A percentile compares a stretch with the other conserved stretches of the same genome.
Evolutionary conservation across 495 filamentous ascomycete genomes (phyloP).

Genomic region (Hypoxylon trugodes): DNA sequence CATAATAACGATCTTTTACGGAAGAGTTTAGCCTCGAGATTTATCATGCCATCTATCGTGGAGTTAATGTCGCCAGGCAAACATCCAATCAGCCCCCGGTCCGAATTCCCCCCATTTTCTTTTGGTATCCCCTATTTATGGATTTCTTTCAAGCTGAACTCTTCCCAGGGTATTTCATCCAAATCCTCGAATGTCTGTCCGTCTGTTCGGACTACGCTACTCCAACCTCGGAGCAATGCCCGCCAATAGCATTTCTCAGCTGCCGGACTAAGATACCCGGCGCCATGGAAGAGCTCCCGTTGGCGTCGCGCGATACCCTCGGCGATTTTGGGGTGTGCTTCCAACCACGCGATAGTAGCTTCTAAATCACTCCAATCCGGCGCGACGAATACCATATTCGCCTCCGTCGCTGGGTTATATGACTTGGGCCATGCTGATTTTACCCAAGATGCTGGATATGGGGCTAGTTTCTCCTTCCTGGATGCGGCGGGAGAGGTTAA

Average conservation of each 20-base stretch:
- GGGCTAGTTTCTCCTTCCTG: background rate
- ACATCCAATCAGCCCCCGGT: too few relatives aligned
- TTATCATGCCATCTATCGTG: background rate
- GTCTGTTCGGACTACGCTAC: conserved; percentile 47
- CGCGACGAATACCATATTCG: conserved; percentile 61
- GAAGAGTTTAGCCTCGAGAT: background rate
- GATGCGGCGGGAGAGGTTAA: background rate
- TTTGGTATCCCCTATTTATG: conserved; percentile 27
- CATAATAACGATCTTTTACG: conserved; percentile 28
- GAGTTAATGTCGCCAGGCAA: background rate
- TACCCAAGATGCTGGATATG: conserved; percentile 42
- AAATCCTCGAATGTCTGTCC: conserved; percentile 45
- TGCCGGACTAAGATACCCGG: conserved; percentile 59
- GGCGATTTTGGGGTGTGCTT: conserved; percentile 51
- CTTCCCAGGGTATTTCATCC: conserved; percentile 52
- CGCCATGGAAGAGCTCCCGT: conserved; percentile 52
- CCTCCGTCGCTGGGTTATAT: conserved; percentile 48
- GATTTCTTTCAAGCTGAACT: conserved; percentile 49
- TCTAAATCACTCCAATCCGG: conserved; percentile 63
- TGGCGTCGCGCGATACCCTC: conserved; percentile 60
- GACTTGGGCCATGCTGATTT: conserved; percentile 47
- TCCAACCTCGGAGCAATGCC: conserved; percentile 58
- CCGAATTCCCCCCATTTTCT: background rate
- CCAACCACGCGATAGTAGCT: conserved; percentile 52
- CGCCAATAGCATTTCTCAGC: conserved; percentile 66